A percentile compares a stretch with the other conserved stretches of the same genome.
Conservation (phyloP, 805 yeast genomes). For the Candida suzukii region DNA sequence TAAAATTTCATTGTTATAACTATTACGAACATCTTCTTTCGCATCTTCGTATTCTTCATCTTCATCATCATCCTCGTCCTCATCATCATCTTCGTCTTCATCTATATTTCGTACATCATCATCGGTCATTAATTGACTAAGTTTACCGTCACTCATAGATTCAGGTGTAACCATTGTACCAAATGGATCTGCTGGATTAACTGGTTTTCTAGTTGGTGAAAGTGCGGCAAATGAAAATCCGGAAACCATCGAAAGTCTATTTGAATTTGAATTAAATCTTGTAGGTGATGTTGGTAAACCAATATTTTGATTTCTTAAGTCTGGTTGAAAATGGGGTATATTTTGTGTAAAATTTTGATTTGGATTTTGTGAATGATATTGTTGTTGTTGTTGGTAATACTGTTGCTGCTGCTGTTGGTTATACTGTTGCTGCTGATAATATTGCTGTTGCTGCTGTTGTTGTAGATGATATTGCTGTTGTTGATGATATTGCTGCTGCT, state of each 20-base stretch:
- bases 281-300: slow-evolving; percentile 3
- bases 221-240: slow-evolving; percentile 11
- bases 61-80: slow-evolving; percentile 11
- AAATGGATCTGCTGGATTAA: background rate
- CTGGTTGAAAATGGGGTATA: background rate
- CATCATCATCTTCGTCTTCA: background rate
- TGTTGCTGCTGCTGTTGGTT: background rate
- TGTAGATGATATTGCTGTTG: slow-evolving; percentile 1
- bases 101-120: background rate
- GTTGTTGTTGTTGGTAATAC: slow-evolving; percentile 1
- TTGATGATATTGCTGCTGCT: slow-evolving; percentile 3
- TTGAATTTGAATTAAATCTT: slow-evolving; percentile 2
- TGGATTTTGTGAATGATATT: slow-evolving; percentile 2
- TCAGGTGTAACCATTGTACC: slow-evolving; percentile 3
- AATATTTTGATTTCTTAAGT: background rate
- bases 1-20: no score
- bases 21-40: slow-evolving; percentile 3
- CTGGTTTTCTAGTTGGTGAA: background rate
- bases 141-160: slow-evolving; percentile 1
- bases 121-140: background rate
- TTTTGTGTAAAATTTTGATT: background rate
- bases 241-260: slow-evolving; percentile 16
- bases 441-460: slow-evolving; percentile 1
- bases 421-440: slow-evolving; percentile 1
- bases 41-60: slow-evolving; percentile 8